Evolutionary conservation across 139 green algal genomes (phyloP).

Genomic region (Astrephomene gubernaculifera): DNA sequence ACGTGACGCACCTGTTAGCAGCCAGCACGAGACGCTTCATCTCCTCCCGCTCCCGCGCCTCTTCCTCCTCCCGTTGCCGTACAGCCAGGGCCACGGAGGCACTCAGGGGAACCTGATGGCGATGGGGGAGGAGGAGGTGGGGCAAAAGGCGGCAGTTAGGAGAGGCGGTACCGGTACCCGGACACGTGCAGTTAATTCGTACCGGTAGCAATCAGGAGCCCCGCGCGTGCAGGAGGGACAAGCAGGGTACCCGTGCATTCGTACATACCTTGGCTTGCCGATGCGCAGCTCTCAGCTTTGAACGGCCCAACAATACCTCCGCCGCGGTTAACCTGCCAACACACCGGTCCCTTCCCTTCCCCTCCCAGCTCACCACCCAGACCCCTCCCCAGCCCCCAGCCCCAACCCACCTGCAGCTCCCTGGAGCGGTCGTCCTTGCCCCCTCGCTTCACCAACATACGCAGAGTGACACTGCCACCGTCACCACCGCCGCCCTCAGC

Average conservation of each 20-base stretch:
- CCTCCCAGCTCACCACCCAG: neutral
- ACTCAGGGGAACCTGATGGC: slow-evolving; percentile 63
- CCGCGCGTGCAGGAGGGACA: too few relatives aligned
- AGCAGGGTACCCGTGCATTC: too few relatives aligned
- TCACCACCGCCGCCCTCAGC: neutral
- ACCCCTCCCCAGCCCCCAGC: neutral
- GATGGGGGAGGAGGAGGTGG: too few relatives aligned
- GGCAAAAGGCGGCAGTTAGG: too few relatives aligned
- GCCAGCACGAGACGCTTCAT: slow-evolving; percentile 88
- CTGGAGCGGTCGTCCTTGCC: slow-evolving; percentile 65
- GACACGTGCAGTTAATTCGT: too few relatives aligned
- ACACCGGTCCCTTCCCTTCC: too few relatives aligned
- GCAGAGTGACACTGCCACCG: slow-evolving; percentile 55
- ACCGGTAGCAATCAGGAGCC: too few relatives aligned
- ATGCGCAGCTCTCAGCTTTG: too few relatives aligned
- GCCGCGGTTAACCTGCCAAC: too few relatives aligned
- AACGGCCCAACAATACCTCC: too few relatives aligned
- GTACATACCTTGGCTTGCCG: too few relatives aligned
- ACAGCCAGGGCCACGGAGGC: slow-evolving; percentile 59
- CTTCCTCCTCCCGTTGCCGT: slow-evolving; percentile 55
- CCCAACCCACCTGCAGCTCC: slow-evolving; percentile 55
- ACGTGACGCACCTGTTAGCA: slow-evolving; percentile 58
- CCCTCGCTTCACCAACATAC: slow-evolving; percentile 68
- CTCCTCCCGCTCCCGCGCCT: slow-evolving; percentile 77
- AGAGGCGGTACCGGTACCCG: too few relatives aligned